Conservation (phyloP, 2,329 filamentous ascomycete species). For the Colletotrichum somersetense region DNA sequence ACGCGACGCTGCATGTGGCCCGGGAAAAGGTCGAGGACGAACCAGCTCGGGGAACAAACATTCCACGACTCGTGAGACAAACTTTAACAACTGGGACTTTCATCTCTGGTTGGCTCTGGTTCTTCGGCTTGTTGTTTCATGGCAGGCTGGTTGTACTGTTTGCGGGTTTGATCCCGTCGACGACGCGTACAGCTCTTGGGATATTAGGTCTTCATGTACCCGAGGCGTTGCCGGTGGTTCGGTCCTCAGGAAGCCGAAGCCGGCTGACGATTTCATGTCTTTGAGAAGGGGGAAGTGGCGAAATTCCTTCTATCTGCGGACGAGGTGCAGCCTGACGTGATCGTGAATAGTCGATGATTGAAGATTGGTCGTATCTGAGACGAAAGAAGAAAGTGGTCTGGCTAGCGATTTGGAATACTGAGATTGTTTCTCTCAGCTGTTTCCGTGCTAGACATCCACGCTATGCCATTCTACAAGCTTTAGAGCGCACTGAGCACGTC, state of each 20-base stretch:
- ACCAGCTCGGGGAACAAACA: not conserved
- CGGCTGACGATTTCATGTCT: not conserved
- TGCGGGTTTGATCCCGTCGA: not conserved
- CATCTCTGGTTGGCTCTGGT: not conserved
- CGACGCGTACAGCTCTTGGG: not conserved
- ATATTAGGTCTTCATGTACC: not conserved
- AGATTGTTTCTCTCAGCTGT: not conserved
- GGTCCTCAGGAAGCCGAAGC: not conserved
- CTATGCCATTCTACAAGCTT: not conserved
- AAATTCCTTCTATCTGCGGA: no score
- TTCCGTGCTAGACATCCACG: not conserved
- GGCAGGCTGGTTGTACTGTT: not conserved
- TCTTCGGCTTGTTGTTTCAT: not conserved
- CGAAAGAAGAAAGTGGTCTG: not conserved
- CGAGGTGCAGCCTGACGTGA: no score
- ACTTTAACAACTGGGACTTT: not conserved
- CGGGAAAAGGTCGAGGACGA: slow-evolving; percentile 1
- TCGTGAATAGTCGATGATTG: no score
- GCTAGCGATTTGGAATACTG: not conserved
- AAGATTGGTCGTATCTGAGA: not conserved
- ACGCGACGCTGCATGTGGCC: not conserved
- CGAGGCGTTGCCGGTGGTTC: no score
- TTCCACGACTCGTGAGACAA: not conserved
- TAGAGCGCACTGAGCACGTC: not conserved
- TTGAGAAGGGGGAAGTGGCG: not conserved